A percentile compares a stretch with the other conserved stretches of the same genome.
phyloP scores from a whole-genome alignment of 805 yeast species.

The Metschnikowia cerradonensis region DNA sequence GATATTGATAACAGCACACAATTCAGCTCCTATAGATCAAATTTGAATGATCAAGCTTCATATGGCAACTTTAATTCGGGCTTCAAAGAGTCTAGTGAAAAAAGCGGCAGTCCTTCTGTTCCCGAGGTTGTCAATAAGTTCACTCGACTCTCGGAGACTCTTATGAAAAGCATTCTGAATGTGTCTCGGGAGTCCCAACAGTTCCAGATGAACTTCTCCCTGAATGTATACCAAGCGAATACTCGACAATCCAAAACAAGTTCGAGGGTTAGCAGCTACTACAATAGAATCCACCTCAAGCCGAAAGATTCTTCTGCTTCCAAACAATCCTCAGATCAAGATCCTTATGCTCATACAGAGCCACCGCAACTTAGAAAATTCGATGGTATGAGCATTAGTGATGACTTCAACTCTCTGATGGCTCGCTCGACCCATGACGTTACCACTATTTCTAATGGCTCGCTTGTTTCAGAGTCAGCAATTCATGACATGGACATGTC shows the following conservation, averaged over 20 bases:
- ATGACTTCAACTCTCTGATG: not conserved
- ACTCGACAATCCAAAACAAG: slow-evolving; percentile 5
- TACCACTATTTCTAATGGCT: not conserved
- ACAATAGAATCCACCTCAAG: slow-evolving; percentile 27
- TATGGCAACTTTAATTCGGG: slow-evolving; percentile 6
- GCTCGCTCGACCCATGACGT: not conserved
- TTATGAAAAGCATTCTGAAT: slow-evolving; percentile 25
- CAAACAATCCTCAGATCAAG: not conserved
- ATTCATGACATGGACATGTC: slow-evolving; percentile 43
- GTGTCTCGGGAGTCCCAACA: slow-evolving; percentile 39
- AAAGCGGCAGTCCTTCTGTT: slow-evolving; percentile 10
- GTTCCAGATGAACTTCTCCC: slow-evolving; percentile 37
- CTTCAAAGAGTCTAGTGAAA: slow-evolving; percentile 4
- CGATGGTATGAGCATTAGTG: not conserved
- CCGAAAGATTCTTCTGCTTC: slow-evolving; percentile 5
- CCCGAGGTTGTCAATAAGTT: slow-evolving; percentile 33
- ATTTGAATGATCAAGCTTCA: not conserved
- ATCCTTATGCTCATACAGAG: not conserved
- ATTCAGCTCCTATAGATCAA: not conserved
- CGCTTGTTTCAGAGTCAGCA: not conserved
- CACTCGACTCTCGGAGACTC: slow-evolving; percentile 33
- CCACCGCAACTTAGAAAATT: not conserved
- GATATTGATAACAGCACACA: not conserved
- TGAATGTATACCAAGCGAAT: slow-evolving; percentile 32
- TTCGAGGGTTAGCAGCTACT: slow-evolving; percentile 27